phyloP scores from a whole-genome alignment of 345 rosid genomes.

The Toxicodendron radicans region DNA sequence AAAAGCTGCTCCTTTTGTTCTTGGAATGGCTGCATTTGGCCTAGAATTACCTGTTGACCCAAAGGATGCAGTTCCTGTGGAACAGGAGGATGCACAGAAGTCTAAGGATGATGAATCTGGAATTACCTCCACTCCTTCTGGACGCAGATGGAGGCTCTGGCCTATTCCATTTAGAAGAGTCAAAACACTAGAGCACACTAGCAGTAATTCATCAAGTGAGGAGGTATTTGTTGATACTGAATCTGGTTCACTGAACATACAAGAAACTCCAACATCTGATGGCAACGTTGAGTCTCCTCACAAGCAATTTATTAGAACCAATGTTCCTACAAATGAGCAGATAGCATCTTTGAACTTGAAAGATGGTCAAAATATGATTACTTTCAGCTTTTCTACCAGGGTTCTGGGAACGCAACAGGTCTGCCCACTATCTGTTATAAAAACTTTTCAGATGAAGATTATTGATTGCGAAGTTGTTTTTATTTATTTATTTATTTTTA shows the following conservation, averaged over 20 bases:
- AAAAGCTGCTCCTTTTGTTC: constrained; percentile 78
- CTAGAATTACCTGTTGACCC: constrained; percentile 63
- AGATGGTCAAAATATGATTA: constrained; percentile 84
- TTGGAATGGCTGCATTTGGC: constrained; percentile 73
- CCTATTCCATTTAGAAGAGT: constrained; percentile 79
- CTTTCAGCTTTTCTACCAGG: constrained; percentile 86
- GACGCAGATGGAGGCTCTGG: constrained; percentile 88
- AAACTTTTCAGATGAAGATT: background rate
- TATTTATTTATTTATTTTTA: background rate
- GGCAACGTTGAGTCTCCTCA: constrained; percentile 53
- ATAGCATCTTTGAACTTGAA: constrained; percentile 83
- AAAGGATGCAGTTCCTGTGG: constrained; percentile 62
- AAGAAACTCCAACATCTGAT: constrained; percentile 32
- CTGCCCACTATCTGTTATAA: constrained; percentile 19
- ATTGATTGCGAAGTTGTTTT: background rate
- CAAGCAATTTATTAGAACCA: constrained; percentile 71
- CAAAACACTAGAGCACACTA: constrained; percentile 65
- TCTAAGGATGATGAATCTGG: constrained; percentile 41
- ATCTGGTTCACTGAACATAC: constrained; percentile 48
- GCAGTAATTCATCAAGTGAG: constrained; percentile 65
- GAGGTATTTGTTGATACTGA: constrained; percentile 80
- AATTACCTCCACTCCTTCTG: constrained; percentile 46
- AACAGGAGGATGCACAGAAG: constrained; percentile 42
- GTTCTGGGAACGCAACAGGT: constrained; percentile 93
- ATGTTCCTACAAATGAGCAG: constrained; percentile 83